These are phyloP conservation scores for Cutaneotrichosporon sp. DNA, from an alignment of 1,284 basidiomycete genomes.

Conservation along the genomic window DNA sequence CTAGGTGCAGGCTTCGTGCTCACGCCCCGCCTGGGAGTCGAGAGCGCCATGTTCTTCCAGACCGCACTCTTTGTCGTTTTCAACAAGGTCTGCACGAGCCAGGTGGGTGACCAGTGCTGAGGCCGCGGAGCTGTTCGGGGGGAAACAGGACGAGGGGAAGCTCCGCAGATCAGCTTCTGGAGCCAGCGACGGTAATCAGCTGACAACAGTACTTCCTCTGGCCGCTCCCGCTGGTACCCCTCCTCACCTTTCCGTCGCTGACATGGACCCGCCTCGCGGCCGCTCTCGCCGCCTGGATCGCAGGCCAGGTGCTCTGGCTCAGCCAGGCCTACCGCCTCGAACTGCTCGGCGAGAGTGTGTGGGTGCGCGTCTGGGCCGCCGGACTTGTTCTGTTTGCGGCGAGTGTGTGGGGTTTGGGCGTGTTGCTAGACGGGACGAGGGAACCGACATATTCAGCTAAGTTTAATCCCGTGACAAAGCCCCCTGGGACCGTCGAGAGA, in stretches of 20 bases:
- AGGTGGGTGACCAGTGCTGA: constrained; percentile 57
- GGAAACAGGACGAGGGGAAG: neutral
- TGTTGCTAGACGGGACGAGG: constrained; percentile 9
- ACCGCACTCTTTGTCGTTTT: constrained; percentile 87
- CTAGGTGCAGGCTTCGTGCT: constrained; percentile 43
- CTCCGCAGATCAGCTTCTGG: neutral
- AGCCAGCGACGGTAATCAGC: neutral
- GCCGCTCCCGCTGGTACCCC: constrained; percentile 88
- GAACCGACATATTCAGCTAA: no score
- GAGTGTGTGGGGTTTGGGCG: constrained; percentile 53
- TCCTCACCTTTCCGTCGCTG: constrained; percentile 67
- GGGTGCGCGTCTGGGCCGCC: constrained; percentile 70
- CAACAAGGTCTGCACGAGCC: constrained; percentile 98
- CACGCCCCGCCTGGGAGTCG: constrained; percentile 57
- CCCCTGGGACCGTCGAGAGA: neutral
- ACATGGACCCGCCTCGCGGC: constrained; percentile 55
- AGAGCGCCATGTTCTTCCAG: constrained; percentile 77
- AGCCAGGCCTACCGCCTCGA: constrained; percentile 83
- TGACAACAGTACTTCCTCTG: constrained; percentile 86
- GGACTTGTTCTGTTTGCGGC: constrained; percentile 71
- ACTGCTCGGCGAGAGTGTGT: constrained; percentile 73
- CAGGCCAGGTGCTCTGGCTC: constrained; percentile 74
- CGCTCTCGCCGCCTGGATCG: constrained; percentile 68
- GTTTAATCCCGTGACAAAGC: no score
- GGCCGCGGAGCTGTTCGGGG: neutral